These are phyloP conservation scores for Xylaria cubensis DNA, from an alignment of 495 filamentous ascomycete genomes.

Conservation along the genomic window DNA sequence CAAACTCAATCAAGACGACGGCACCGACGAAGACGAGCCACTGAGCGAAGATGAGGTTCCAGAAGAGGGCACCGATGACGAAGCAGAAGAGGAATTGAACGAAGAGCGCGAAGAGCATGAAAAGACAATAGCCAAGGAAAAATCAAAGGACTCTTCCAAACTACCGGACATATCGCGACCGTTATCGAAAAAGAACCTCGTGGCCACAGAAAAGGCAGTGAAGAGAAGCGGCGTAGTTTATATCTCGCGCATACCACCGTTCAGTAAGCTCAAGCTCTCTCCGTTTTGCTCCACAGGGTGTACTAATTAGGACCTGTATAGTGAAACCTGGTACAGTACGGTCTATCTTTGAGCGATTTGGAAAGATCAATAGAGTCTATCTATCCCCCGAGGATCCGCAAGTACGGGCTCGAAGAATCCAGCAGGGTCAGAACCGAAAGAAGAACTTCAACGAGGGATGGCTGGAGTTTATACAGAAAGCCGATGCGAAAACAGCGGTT, in stretches of 20 bases:
- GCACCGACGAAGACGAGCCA: slow-evolving; percentile 46
- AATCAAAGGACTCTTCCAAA: slow-evolving; percentile 34
- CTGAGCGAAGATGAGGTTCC: slow-evolving; percentile 38
- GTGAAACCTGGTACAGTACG: slow-evolving; percentile 85
- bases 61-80: slow-evolving; percentile 33
- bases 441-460: slow-evolving; percentile 88
- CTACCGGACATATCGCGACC: slow-evolving; percentile 56
- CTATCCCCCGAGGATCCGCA: slow-evolving; percentile 78
- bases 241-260: slow-evolving; percentile 88
- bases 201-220: slow-evolving; percentile 61
- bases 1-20: slow-evolving; percentile 58
- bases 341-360: slow-evolving; percentile 76
- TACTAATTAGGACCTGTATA: neutral
- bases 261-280: slow-evolving; percentile 48
- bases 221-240: slow-evolving; percentile 82
- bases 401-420: slow-evolving; percentile 63
- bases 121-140: slow-evolving; percentile 24
- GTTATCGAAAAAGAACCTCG: slow-evolving; percentile 64
- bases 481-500: slow-evolving; percentile 79
- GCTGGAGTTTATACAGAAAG: slow-evolving; percentile 83
- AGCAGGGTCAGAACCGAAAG: slow-evolving; percentile 85
- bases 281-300: neutral
- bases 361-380: slow-evolving; percentile 84
- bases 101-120: slow-evolving; percentile 21
- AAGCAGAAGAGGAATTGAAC: slow-evolving; percentile 41